Base-by-base conservation (phyloP, 148 eudicot species). In the Cornus florida region DNA sequence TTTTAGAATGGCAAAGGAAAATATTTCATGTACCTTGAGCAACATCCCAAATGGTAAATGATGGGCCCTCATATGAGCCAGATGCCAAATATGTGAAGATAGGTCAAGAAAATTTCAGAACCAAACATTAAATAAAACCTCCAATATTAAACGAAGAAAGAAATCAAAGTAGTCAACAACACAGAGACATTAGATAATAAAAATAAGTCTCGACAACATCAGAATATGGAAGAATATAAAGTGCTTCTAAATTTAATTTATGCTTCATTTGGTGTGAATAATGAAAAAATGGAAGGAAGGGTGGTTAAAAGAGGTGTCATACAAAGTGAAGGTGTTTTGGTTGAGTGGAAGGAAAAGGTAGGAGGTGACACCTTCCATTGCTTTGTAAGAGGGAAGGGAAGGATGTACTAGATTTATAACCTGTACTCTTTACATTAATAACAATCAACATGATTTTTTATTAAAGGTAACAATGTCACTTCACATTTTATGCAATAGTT, bases 11-110 rank as follows among this genome's bases (percentile, higher is more conserved):
- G 66, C 24, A 33, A 28, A 23, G 68, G 67, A 78, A 79, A 76
- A 73, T 70, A 56, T 0, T 17, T 10, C 23, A 10, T 75, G 73
- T 91, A 96, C 99, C 99, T 92, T 89, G 95, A 70, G 99, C 88
- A 82, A 94, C 98, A 87, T 97, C 99, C 99, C 98, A 94, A 77
- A 97, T 88, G 79, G 93, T 94, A 78, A 97, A 97, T 38, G 97
- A 93, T 73, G 98, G 87, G 78, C 90, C 92, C 90, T 97, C 95
- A 77, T 83, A 97, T 6, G 99, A 97, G 38, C 93, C 99, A 69
- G 99, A 91, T 38, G 98, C 98, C 86, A 97, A 84, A 89, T 90
- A 96, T 84, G 99, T 96, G 64, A 71, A 78, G 41, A 74, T 10
- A 62, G 57, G 97, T 93, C 87, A 95, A 90, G 97, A 83, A 86